Evolutionary conservation across 2,329 filamentous ascomycete genomes (phyloP).

Genomic region (Fonsecaea pugnacius): DNA sequence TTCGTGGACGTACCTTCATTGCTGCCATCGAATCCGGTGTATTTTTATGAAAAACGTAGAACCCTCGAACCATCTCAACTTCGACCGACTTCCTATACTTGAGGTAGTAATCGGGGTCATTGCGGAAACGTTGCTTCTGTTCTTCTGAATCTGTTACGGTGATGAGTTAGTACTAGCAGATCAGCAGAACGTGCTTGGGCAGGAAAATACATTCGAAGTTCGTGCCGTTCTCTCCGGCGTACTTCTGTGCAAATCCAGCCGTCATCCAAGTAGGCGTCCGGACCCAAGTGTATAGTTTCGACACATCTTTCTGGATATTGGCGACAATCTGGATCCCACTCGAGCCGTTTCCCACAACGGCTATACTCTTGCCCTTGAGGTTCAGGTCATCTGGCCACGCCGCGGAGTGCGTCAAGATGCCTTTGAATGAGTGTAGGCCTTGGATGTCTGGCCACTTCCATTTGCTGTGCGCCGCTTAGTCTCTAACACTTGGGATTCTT

Average conservation of each 20-base stretch:
- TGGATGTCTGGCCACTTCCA: constrained; percentile 46
- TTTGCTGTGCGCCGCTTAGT: constrained; percentile 27
- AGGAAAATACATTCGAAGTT: constrained; percentile 27
- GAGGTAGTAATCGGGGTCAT: neutral
- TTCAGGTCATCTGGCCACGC: constrained; percentile 41
- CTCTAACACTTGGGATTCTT: no score
- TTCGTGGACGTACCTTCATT: neutral
- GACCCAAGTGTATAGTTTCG: constrained; percentile 39
- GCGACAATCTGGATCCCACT: constrained; percentile 41
- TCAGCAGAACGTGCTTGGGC: no score
- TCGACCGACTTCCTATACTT: constrained; percentile 1
- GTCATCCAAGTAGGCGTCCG: constrained; percentile 41
- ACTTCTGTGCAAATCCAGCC: constrained; percentile 33
- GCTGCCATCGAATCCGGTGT: neutral
- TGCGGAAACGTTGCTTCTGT: neutral
- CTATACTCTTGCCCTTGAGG: constrained; percentile 37
- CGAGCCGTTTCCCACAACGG: constrained; percentile 38
- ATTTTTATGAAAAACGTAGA: neutral
- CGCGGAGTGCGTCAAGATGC: constrained; percentile 43
- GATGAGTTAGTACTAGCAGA: neutral
- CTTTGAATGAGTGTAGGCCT: constrained; percentile 44
- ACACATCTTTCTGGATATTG: constrained; percentile 46
- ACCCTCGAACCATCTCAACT: neutral
- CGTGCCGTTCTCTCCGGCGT: constrained; percentile 33
- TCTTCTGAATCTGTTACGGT: constrained; percentile 2